phyloP scores from a whole-genome alignment of 1,284 basidiomycete species.

The Moesziomyces parantarcticus region DNA sequence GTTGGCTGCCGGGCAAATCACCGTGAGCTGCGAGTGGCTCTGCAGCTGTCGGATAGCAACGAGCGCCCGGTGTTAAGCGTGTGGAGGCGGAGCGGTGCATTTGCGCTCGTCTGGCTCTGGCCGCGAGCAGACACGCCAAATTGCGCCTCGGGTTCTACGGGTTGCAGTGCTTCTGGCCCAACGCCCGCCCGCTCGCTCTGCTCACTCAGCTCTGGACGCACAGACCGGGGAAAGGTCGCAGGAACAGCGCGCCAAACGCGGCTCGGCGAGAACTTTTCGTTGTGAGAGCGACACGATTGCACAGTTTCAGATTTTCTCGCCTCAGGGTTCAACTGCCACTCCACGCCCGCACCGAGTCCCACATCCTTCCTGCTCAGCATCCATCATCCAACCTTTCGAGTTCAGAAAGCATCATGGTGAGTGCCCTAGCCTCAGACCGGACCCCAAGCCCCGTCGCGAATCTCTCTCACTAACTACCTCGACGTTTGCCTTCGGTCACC shows the following conservation, averaged over 20 bases:
- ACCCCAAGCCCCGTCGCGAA: too few relatives aligned
- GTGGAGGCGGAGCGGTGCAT: neutral
- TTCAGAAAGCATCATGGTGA: neutral
- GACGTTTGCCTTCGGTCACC: neutral
- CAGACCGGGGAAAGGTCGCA: slow-evolving; percentile 7
- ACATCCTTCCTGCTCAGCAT: neutral
- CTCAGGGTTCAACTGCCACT: neutral
- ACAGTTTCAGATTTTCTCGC: neutral
- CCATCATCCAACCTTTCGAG: too few relatives aligned
- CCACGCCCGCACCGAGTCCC: too few relatives aligned
- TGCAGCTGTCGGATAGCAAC: neutral
- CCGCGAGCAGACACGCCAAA: too few relatives aligned
- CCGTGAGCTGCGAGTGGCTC: neutral
- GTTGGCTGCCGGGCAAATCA: neutral
- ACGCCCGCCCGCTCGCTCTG: neutral
- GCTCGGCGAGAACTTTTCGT: neutral
- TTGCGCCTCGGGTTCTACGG: slow-evolving; percentile 45
- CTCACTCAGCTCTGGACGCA: slow-evolving; percentile 4
- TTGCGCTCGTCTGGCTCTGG: too few relatives aligned
- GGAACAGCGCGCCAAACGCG: slow-evolving; percentile 23
- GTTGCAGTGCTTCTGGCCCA: slow-evolving; percentile 42
- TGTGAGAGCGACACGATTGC: neutral
- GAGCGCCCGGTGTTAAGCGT: neutral
- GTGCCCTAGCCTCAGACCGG: too few relatives aligned
- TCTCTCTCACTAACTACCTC: too few relatives aligned